Percentiles rank a stretch among this genome's conserved stretches.
Evolutionary conservation across 805 yeast species (phyloP).

Genomic region (Candida chilensis): DNA sequence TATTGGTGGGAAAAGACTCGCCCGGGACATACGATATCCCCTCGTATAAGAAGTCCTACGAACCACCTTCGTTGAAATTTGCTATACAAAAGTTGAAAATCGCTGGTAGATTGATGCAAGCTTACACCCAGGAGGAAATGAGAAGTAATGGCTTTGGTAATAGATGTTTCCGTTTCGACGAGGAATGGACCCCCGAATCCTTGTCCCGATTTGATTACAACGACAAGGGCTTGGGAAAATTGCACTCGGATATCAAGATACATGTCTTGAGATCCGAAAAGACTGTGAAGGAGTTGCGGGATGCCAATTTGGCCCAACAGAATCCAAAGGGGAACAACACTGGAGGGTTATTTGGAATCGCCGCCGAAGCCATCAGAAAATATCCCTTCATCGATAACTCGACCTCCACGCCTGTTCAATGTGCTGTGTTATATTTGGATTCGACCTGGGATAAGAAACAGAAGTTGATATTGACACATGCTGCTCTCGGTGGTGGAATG

Average conservation of each 20-base stretch:
- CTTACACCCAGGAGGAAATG: constrained; percentile 89
- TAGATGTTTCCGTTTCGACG: constrained; percentile 68
- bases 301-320: constrained; percentile 83
- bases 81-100: constrained; percentile 71
- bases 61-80: constrained; percentile 57
- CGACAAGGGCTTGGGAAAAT: constrained; percentile 19
- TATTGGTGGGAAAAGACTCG: constrained; percentile 72
- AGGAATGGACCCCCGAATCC: constrained; percentile 50
- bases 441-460: constrained; percentile 66
- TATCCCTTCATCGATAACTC: constrained; percentile 34
- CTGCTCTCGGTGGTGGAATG: constrained; percentile 89
- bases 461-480: constrained; percentile 70
- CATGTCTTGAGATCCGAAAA: constrained; percentile 64
- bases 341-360: constrained; percentile 74
- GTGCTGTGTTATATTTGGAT: constrained; percentile 81
- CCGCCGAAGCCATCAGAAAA: constrained; percentile 58
- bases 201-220: constrained; percentile 33
- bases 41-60: constrained; percentile 30
- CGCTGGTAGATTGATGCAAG: constrained; percentile 85
- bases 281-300: constrained; percentile 64
- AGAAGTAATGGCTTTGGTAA: constrained; percentile 66
- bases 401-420: constrained; percentile 48
- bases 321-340: constrained; percentile 59
- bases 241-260: constrained; percentile 58
- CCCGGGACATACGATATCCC: constrained; percentile 67